phyloP scores from a whole-genome alignment of 441 rosid species.

The Euphorbia schlechtendalii region DNA sequence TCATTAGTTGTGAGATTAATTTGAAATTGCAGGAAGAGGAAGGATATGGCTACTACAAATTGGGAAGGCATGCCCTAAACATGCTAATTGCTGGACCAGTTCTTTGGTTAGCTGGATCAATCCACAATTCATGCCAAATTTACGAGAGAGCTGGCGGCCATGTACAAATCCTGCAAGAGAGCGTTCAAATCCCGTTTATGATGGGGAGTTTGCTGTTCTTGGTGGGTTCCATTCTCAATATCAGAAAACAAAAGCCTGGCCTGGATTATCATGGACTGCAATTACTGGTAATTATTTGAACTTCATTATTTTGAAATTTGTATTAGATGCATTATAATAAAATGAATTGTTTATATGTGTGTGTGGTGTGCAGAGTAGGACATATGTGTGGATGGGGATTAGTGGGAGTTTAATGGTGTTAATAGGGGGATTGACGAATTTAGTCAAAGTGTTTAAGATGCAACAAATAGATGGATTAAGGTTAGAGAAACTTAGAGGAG shows the following conservation, averaged over 20 bases:
- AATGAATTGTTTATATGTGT: too few species aligned
- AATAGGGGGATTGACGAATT: conserved; percentile 51
- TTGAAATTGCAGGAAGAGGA: conserved; percentile 44
- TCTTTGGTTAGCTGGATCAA: conserved; percentile 66
- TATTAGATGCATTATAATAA: too few species aligned
- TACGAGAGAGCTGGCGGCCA: conserved; percentile 81
- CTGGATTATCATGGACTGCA: conserved; percentile 33
- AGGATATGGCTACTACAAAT: conserved; percentile 31
- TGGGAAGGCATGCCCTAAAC: conserved; percentile 50
- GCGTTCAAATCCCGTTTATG: conserved; percentile 65
- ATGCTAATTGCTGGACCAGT: conserved; percentile 66
- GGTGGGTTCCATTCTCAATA: conserved; percentile 54
- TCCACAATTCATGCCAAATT: conserved; percentile 80
- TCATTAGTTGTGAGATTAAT: background rate
- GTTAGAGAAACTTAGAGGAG: conserved; percentile 69
- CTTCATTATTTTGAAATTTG: too few species aligned
- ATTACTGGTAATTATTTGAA: conserved; percentile 40
- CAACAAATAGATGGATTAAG: conserved; percentile 43
- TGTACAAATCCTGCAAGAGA: conserved; percentile 57
- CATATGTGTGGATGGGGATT: conserved; percentile 50
- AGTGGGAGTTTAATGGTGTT: conserved; percentile 44
- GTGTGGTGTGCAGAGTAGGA: conserved; percentile 43
- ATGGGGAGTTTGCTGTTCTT: conserved; percentile 54
- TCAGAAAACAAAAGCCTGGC: conserved; percentile 38
- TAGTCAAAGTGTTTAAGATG: conserved; percentile 66